Evolutionary conservation across 2,329 filamentous ascomycete genomes (phyloP), one percentile per base, ranked within the genome.

Genomic region (Sarocladiaceae sp.): DNA sequence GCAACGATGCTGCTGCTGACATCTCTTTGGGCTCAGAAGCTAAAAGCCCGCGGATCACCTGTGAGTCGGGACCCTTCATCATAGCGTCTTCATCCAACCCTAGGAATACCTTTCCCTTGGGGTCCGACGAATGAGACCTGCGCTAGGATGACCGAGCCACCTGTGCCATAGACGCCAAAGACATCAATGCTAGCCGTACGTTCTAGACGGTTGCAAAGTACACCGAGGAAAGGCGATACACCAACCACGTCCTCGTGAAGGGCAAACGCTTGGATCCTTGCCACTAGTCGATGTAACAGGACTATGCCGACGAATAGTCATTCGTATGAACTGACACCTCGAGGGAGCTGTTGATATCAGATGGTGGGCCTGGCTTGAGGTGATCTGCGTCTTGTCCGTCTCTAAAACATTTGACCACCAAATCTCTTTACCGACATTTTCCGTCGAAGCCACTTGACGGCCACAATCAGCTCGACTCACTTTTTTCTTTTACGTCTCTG

Each of bases 381-480:
- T 69, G 72, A 56, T 90, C 91, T 3, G 74, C 72, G 27, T 72
- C 50, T 3, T 69, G 50, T 82, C 74, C 9, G 75, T 76, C 33
- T 82, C 73, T 2, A 84, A 74, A 1, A 88, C 80, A 55, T 91
- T 91, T 46, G 74, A 77, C 80, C 85, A 93, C 86, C 88, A 94
- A 55, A 91, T 91, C 59, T 94, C 88, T 64, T 93, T 88, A 13
- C 72, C 65, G 1, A 74, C 73, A 59, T 93, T 88, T 1, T 85
- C 88, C 51, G 82, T 88, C 13, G 87, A 85, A 7, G 83, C 80
- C n/a, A n/a, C n/a, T n/a, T n/a, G n/a, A 93, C 72, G 1, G 84
- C 80, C 45, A 91, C n/a, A n/a, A n/a, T n/a, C n/a, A n/a, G n/a
- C n/a, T n/a, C n/a, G n/a, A n/a, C n/a, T n/a, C n/a, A n/a, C n/a